These are phyloP conservation scores for Pythium utonaiense DNA, from an alignment of 352 stramenopile genomes.

Conservation along the genomic window DNA sequence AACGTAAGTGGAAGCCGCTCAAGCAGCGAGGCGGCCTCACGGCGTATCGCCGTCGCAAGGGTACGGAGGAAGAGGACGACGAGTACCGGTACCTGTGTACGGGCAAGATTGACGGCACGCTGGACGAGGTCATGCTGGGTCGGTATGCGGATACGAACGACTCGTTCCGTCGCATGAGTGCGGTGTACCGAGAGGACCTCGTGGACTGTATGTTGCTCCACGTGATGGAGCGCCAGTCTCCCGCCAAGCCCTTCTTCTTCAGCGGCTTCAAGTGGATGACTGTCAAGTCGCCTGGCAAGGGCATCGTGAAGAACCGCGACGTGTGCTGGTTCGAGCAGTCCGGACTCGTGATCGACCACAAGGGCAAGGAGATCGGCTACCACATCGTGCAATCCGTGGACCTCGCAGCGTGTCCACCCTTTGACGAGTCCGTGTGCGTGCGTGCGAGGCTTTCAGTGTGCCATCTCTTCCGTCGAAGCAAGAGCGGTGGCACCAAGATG, in stretches of 20 bases:
- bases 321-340: slow-evolving; percentile 81
- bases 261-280: slow-evolving; percentile 85
- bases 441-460: slow-evolving; percentile 68
- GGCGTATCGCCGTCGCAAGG: slow-evolving; percentile 52
- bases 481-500: slow-evolving; percentile 66
- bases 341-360: slow-evolving; percentile 55
- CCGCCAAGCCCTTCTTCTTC: slow-evolving; percentile 58
- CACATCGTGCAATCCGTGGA: slow-evolving; percentile 76
- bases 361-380: slow-evolving; percentile 81
- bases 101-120: slow-evolving; percentile 57
- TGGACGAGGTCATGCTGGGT: slow-evolving; percentile 75
- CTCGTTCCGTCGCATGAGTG: slow-evolving; percentile 64
- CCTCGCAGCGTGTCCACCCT: slow-evolving; percentile 54
- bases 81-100: slow-evolving; percentile 65
- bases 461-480: slow-evolving; percentile 74
- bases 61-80: slow-evolving; percentile 33
- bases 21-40: slow-evolving; percentile 60
- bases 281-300: slow-evolving; percentile 60
- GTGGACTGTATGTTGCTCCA: slow-evolving; percentile 74
- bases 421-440: slow-evolving; percentile 51
- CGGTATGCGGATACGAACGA: slow-evolving; percentile 71
- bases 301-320: slow-evolving; percentile 74
- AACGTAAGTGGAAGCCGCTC: slow-evolving; percentile 69
- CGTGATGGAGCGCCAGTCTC: slow-evolving; percentile 48
- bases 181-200: slow-evolving; percentile 71